Evolutionary conservation across 75 land plant genomes (phyloP).

Genomic region (Pseudotsuga menziesii): DNA sequence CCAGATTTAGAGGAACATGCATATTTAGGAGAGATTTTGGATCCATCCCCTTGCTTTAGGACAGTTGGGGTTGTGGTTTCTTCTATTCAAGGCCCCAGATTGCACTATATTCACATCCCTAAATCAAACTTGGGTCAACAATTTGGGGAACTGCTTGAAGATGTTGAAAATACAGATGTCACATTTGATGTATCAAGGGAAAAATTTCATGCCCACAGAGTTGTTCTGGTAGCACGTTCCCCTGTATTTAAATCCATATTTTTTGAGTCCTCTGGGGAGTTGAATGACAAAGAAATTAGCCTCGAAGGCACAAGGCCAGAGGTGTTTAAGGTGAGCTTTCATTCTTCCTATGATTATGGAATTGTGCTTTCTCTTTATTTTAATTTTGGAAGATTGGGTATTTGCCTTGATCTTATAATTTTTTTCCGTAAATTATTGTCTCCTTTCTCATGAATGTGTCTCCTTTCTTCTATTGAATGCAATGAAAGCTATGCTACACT

Average conservation of each 20-base stretch:
- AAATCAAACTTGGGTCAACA: slow-evolving; percentile 39
- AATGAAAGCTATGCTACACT: slow-evolving; percentile 57
- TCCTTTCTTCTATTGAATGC: too few relatives aligned
- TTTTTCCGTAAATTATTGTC: too few relatives aligned
- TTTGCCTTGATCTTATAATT: too few relatives aligned
- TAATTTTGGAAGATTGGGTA: too few relatives aligned
- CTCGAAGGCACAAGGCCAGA: slow-evolving; percentile 33
- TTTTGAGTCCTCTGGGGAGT: slow-evolving; percentile 31
- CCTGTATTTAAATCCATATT: slow-evolving; percentile 48
- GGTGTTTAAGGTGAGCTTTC: too few relatives aligned
- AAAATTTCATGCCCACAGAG: slow-evolving; percentile 33
- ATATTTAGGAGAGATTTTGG: too few relatives aligned
- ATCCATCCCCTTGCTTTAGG: too few relatives aligned
- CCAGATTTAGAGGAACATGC: too few relatives aligned
- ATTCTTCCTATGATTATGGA: too few relatives aligned
- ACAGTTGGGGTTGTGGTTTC: slow-evolving; percentile 49
- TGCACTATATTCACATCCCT: slow-evolving; percentile 25
- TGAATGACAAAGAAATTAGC: slow-evolving; percentile 18
- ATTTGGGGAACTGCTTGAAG: slow-evolving; percentile 40
- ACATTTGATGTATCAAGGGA: slow-evolving; percentile 41
- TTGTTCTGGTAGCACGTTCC: slow-evolving; percentile 43
- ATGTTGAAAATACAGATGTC: slow-evolving; percentile 25
- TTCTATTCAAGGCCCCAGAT: slow-evolving; percentile 29
- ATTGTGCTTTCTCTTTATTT: too few relatives aligned
- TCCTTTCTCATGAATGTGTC: too few relatives aligned